Base-by-base conservation (phyloP, 140 eudicot species). In the Oenanthe javanica region DNA sequence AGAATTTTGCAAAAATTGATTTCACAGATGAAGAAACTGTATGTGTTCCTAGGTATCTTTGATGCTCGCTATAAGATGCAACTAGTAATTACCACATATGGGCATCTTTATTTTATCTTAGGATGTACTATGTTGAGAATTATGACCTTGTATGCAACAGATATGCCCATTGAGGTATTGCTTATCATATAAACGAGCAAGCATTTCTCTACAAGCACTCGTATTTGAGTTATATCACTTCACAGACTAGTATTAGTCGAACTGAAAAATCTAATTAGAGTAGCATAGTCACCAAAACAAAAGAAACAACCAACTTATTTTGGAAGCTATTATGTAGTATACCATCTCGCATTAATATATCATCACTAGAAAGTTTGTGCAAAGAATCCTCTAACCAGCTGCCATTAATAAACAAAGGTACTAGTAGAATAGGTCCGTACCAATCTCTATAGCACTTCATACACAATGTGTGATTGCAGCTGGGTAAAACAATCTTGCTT, bases 391-490 rank as follows among this genome's bases (percentile, higher is more conserved):
- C 50, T 21, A 72, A 72, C 27, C 52, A 31, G 31, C 31, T 19
- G 23, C 23, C 11, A 12, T 42, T 42, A 0, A 21, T 43, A 15
- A 15, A 40, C 36, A 42, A 2, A 18, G 21, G 23, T 18, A 72
- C 9, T 40, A 43, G 50, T 40, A 9, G 13, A 45, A 21, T 1
- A 21, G 36, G 21, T 19, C 5, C 77, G 19, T 48, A 72, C 77
- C 77, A 72, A 43, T 72, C 13, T 42, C 51, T 72, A 43, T 90
- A 94, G 84, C 98, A 94, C 77, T 88, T 90, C 91, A 90, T 77
- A 84, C 98, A 94, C 87, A 92, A 47, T 27, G 94, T 86, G 80
- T 94, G 98, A 80, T 83, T 82, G 88, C 98, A 94, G 66, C 80
- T 76, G 6, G 98, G 98, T 80, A 94, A 85, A 79, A 94, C 97